Conservation (phyloP, 192 early-diverging fungal species). For the Coemansia sp. region DNA sequence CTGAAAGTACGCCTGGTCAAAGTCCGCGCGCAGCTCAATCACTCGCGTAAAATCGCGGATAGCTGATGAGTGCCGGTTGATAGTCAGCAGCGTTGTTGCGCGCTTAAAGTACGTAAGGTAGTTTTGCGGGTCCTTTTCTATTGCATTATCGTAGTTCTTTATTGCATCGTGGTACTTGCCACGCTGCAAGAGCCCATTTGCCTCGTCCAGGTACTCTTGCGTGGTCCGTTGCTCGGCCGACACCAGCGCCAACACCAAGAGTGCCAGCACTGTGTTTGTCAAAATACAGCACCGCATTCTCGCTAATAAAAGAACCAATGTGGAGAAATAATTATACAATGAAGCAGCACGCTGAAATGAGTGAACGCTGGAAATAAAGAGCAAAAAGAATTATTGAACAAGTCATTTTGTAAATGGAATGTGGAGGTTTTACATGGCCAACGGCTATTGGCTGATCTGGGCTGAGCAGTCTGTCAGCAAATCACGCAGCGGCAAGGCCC, state of each 20-base stretch:
- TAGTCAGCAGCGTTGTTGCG: constrained; percentile 76
- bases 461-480: background rate
- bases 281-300: constrained; percentile 40
- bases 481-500: background rate
- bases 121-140: constrained; percentile 75
- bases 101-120: constrained; percentile 87
- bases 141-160: constrained; percentile 44
- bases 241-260: constrained; percentile 27
- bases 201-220: constrained; percentile 48
- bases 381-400: background rate
- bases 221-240: constrained; percentile 39
- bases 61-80: constrained; percentile 72
- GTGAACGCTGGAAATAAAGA: background rate
- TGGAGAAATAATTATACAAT: constrained; percentile 1
- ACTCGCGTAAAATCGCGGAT: constrained; percentile 79
- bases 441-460: constrained; percentile 25
- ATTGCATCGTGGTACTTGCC: constrained; percentile 44
- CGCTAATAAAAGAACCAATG: background rate
- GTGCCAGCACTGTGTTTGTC: constrained; percentile 30
- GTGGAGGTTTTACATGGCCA: constrained; percentile 24
- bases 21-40: constrained; percentile 77
- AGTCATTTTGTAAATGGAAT: background rate
- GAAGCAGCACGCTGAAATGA: background rate
- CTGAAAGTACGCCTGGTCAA: constrained; percentile 74
- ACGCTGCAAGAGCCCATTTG: constrained; percentile 40